Base-by-base conservation (phyloP, 164 flowering plant genomes). In the Paratinospora sagittata region DNA sequence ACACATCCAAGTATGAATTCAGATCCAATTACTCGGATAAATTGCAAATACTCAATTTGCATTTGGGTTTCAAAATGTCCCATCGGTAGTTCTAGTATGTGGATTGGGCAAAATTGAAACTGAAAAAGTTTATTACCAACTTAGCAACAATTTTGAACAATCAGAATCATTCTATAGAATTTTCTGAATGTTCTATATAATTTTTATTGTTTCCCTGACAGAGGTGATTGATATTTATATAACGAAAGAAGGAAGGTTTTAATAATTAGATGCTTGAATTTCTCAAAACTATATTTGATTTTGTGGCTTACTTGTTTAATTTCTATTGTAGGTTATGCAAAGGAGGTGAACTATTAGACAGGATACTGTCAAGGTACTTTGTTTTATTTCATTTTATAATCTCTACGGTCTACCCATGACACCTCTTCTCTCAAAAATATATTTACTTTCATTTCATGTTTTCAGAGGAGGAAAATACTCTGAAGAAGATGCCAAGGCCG, bases 381-480 rank as follows among this genome's bases (percentile, higher is more conserved):
- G 7, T 26, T 34, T 19, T 13, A 1, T 67, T 52, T 1, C 45
- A 24, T 49, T 23, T 10, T 7, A 24, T 36, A 13, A 37, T 7
- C 57, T 67, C 24, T n/a, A n/a, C n/a, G n/a, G n/a, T n/a, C n/a
- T 45, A 21, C 24, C 17, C 17, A 67, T 23, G 23, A 13, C 19
- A 41, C 57, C 9, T 24, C 6, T 49, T 39, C 41, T 65, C 3
- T n/a, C n/a, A n/a, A n/a, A n/a, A n/a, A n/a, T n/a, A n/a, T n/a
- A 13, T 47, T 34, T 34, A 65, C 19, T 34, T 65, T 65, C 1
- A 36, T 47, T 3, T 49, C 8, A 49, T 26, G 27, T 69, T n/a
- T 76, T n/a, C 62, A 95, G 98, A 81, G 98, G 98, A 73, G 98
- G 98, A 66, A 95, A 88, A 81, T 95, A 87, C 84, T 81, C 91